Evolutionary conservation across 2,329 filamentous ascomycete genomes (phyloP), one percentile per base, ranked within the genome.

Genomic region (Calonectria pseudoturangicola): DNA sequence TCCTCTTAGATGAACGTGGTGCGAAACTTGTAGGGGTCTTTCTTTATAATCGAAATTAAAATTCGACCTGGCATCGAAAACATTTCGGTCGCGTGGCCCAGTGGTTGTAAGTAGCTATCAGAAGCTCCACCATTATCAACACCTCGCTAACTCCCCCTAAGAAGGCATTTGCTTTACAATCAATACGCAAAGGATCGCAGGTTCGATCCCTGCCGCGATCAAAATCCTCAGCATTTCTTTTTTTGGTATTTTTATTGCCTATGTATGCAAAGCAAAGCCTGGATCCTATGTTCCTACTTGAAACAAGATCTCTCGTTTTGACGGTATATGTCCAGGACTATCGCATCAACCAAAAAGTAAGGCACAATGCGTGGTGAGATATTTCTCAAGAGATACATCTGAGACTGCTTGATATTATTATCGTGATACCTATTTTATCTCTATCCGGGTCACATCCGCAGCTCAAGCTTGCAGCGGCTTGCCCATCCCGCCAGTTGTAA

Each of bases 401-500:
- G 2, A 33, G 18, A 41, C 41, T 36, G 18, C 12, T 43, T 41
- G 21, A 5, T 60, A 60, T 60, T 41, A 60, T 60, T 60, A 60
- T 15, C 5, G 6, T 9, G 30, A 27, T 51, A 33, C n/a, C 39
- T 68, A 62, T 45, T 33, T 27, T 36, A 51, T 28, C 18, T 45
- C 9, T 4, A n/a, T n/a, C 54, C 30, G 2, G 12, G 7, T 12
- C 25, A 33, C 12, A 13, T 15, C 3, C 9, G 43, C 6, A 33
- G 10, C 48, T 75, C 25, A 79, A 48, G 36, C 43, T 81, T 91
- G 88, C 73, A 91, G 81, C n/a, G 88, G 85, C 84, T 89, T 86
- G 50, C 85, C 86, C 87, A 90, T 89, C 9, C 89, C 89, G 18
- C 89, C 89, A 70, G 84, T 87, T 13, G 89, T 86, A 43, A 86